These are phyloP conservation scores for Pythium vanterpoolii DNA, from an alignment of 352 stramenopile species.

Conservation along the genomic window DNA sequence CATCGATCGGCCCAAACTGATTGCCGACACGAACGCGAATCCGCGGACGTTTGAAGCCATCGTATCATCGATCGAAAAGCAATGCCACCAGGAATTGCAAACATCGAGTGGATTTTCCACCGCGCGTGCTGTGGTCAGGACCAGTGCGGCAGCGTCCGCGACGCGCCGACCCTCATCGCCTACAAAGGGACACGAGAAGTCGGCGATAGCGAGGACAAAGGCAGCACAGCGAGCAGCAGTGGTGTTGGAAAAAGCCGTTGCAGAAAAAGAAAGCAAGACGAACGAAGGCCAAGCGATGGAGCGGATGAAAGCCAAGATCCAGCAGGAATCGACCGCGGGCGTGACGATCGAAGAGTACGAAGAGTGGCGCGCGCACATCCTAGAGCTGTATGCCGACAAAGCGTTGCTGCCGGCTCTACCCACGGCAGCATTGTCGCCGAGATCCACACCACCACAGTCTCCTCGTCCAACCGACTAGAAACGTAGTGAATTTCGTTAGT, in stretches of 20 bases:
- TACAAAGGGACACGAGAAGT: too few relatives aligned
- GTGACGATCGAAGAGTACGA: slow-evolving; percentile 14
- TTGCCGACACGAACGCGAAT: slow-evolving; percentile 59
- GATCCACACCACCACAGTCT: neutral
- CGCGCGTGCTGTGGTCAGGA: neutral
- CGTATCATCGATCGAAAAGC: slow-evolving; percentile 63
- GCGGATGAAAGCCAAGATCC: neutral
- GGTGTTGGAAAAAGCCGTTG: slow-evolving; percentile 13
- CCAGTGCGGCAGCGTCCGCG: neutral
- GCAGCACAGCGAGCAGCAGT: slow-evolving; percentile 19
- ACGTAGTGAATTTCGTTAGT: neutral
- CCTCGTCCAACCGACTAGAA: too few relatives aligned
- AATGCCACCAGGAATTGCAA: slow-evolving; percentile 7
- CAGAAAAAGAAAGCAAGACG: neutral
- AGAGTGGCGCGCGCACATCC: slow-evolving; percentile 14
- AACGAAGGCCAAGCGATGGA: neutral
- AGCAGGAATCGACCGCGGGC: neutral
- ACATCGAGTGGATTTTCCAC: neutral
- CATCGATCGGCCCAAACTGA: slow-evolving; percentile 53
- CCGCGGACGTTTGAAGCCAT: slow-evolving; percentile 60
- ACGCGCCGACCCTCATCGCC: neutral
- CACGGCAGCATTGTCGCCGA: neutral
- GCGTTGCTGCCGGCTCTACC: neutral
- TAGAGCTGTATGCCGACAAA: slow-evolving; percentile 3
- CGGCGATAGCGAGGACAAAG: slow-evolving; percentile 14